phyloP scores from a whole-genome alignment of 2,329 filamentous ascomycete species.

The Sclerotinia trifoliorum region DNA sequence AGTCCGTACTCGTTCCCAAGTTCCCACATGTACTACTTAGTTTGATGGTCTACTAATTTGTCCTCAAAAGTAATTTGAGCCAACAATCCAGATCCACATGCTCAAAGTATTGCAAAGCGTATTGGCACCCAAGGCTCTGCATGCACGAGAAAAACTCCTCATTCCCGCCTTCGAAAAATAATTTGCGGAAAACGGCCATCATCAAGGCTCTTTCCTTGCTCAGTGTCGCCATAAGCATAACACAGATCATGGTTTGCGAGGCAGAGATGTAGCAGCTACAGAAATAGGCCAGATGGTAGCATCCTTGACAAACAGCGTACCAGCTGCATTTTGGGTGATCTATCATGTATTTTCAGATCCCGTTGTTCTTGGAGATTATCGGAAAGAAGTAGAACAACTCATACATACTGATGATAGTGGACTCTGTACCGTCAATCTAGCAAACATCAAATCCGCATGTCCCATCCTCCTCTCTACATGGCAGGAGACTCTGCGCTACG shows the following conservation, averaged over 20 bases:
- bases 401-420: constrained; percentile 18
- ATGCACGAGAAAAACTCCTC: constrained; percentile 15
- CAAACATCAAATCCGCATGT: neutral
- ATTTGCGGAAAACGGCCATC: constrained; percentile 21
- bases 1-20: constrained; percentile 1
- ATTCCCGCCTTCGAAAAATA: constrained; percentile 23
- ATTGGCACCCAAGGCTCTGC: constrained; percentile 25
- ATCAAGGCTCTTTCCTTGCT: constrained; percentile 17
- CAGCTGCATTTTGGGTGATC: constrained; percentile 43
- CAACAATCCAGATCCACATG: constrained; percentile 23
- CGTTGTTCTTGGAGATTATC: constrained; percentile 35
- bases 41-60: neutral
- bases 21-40: neutral
- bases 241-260: constrained; percentile 15
- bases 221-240: constrained; percentile 21
- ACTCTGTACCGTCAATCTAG: constrained; percentile 25
- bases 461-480: constrained; percentile 43
- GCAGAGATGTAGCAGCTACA: constrained; percentile 31
- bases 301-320: constrained; percentile 40
- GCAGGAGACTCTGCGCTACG: constrained; percentile 46
- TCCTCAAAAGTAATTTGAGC: constrained; percentile 24
- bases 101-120: constrained; percentile 22
- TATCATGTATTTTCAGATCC: constrained; percentile 39
- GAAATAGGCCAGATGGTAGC: constrained; percentile 39
- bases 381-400: constrained; percentile 35